phyloP scores from a whole-genome alignment of 73 alveolate species.

The Tetrahymena malaccensis region DNA sequence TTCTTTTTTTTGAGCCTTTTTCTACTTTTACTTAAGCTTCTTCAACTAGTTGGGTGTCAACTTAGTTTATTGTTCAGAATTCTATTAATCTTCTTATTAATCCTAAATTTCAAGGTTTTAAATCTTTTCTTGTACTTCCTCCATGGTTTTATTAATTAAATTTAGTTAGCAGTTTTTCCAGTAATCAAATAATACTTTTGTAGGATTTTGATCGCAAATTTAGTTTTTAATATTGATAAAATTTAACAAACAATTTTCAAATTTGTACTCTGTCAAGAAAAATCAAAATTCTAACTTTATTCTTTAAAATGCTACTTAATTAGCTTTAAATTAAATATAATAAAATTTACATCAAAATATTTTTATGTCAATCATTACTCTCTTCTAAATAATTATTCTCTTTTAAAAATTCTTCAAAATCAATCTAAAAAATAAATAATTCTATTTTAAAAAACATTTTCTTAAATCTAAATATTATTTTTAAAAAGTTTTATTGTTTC shows the following conservation, averaged over 20 bases:
- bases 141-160: not conserved
- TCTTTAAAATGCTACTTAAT: not conserved
- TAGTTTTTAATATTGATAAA: not conserved
- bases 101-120: not conserved
- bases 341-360: not conserved
- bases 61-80: not conserved
- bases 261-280: not conserved
- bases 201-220: not conserved
- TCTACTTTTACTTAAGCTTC: constrained; percentile 13
- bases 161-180: not conserved
- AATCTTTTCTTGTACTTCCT: not conserved
- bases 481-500: too few species aligned
- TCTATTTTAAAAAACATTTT: too few species aligned
- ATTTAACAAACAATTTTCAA: not conserved
- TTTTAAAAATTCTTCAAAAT: too few species aligned
- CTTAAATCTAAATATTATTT: too few species aligned
- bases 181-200: not conserved
- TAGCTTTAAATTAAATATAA: too few species aligned
- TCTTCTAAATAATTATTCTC: too few species aligned
- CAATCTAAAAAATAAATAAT: too few species aligned
- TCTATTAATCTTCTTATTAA: not conserved
- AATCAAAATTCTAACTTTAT: not conserved
- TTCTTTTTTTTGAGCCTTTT: constrained; percentile 2
- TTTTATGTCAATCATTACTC: too few species aligned
- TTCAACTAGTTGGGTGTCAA: constrained; percentile 2